Conservation (phyloP, 208 protist genomes). For the Porcisia deanei region DNA sequence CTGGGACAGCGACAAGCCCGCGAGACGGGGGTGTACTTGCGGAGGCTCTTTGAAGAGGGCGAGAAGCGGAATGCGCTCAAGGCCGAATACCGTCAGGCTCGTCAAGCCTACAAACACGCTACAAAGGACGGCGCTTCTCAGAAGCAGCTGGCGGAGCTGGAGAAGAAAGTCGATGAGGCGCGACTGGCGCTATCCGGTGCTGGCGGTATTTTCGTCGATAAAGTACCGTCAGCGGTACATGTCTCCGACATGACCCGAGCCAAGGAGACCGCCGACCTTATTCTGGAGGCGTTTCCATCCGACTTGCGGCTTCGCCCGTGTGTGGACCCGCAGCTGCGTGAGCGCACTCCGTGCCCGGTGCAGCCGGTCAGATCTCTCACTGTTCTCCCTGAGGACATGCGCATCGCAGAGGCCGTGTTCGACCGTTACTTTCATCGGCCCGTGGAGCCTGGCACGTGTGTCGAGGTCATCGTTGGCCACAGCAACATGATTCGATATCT, state of each 20-base stretch:
- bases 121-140: constrained; percentile 7
- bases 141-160: constrained; percentile 16
- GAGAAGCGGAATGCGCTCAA: constrained; percentile 14
- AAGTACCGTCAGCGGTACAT: constrained; percentile 38
- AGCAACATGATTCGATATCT: constrained; percentile 90
- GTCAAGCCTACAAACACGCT: constrained; percentile 15
- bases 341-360: constrained; percentile 66
- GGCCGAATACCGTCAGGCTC: constrained; percentile 3
- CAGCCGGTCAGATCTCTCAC: constrained; percentile 29
- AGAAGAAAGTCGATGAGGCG: constrained; percentile 16
- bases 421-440: constrained; percentile 75
- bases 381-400: constrained; percentile 44
- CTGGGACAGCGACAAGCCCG: constrained; percentile 66
- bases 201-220: constrained; percentile 36
- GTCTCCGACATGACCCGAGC: constrained; percentile 69
- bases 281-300: constrained; percentile 46
- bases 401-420: constrained; percentile 50
- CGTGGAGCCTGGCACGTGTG: constrained; percentile 21
- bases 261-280: constrained; percentile 56
- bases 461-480: constrained; percentile 83
- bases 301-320: constrained; percentile 24
- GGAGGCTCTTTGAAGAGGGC: constrained; percentile 27
- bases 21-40: constrained; percentile 58
- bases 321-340: constrained; percentile 48
- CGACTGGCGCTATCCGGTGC: background rate